Percentiles rank a stretch among this genome's conserved stretches.
Evolutionary conservation across 305 asterid species (phyloP).

Genomic region (Fraxinus baroniana): DNA sequence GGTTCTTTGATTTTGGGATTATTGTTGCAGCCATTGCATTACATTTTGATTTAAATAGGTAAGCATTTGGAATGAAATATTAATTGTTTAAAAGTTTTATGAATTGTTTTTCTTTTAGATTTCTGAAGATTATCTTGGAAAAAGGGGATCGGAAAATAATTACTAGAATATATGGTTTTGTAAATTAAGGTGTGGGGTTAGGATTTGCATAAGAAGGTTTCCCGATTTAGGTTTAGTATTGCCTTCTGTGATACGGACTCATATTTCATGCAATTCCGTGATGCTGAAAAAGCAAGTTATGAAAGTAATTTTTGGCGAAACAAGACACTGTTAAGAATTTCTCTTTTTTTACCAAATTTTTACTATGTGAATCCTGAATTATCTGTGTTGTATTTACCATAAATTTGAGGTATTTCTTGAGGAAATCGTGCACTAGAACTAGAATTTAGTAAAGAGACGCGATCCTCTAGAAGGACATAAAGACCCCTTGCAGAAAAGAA

Average conservation of each 20-base stretch:
- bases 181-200: not conserved
- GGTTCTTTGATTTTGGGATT: not conserved
- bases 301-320: not conserved
- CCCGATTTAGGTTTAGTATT: not conserved
- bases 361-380: not conserved
- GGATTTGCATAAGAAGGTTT: not conserved
- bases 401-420: not conserved
- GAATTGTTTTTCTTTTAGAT: not conserved
- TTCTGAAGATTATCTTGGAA: not conserved
- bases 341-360: not conserved
- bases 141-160: not conserved
- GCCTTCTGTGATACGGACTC: not conserved
- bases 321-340: not conserved
- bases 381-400: not conserved
- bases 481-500: not conserved
- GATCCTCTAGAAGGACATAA: not conserved
- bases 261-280: not conserved
- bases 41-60: not conserved
- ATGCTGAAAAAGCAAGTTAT: not conserved
- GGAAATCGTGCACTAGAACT: not conserved
- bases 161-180: not conserved
- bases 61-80: not conserved
- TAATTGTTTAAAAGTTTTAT: not conserved
- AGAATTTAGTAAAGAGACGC: not conserved
- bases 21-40: not conserved